Evolutionary conservation across 768 basidiomycete genomes (phyloP), one percentile per base, ranked within the genome.

Genomic region (Punctularia strigosozonata): DNA sequence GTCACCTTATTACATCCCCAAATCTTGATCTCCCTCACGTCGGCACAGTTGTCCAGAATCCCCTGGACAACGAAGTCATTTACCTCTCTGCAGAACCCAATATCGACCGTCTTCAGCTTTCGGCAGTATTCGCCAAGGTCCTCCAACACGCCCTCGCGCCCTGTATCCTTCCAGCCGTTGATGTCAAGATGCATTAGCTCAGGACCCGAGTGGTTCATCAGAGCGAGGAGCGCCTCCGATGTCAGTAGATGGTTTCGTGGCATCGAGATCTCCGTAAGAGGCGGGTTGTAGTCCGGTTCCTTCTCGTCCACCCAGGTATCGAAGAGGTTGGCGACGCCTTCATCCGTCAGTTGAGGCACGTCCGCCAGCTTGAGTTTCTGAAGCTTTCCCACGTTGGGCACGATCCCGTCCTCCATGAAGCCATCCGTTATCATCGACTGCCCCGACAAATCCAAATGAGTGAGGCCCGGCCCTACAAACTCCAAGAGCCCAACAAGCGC

Each of bases 41-140:
- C 50, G 0, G 51, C 37, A 38, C 70, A 68, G 1, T 51, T 58
- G 10, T 71, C 63, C 31, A 90, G 50, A 47, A 90, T 60, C 12
- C 62, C 71, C 56, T 85, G 80, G 45, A 97, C 60, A 3, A 82
- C 66, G 50, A 83, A 91, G 57, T 98, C 83, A 42, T 91, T 81
- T 28, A 85, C 67, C 17, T 72, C 69, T 35, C 92, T 63, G 49
- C 90, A 90, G 73, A 83, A 98, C 1, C 91, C 82, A 2, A 91
- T 58, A 51, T 98, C 85, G 28, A 97, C 44, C 51, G 62, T 68
- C 48, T 54, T 59, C 52, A 94, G 44, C 25, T 66, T 59, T 3
- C 46, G 51, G 13, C 57, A 64, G 7, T 25, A 55, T 31, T 57
- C 53, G 18, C 60, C 50, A 10, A 48, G 59, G 14, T 73, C 53